These are phyloP conservation scores for Cicer arietinum DNA, from an alignment of 306 rosid genomes.

Conservation along the genomic window DNA sequence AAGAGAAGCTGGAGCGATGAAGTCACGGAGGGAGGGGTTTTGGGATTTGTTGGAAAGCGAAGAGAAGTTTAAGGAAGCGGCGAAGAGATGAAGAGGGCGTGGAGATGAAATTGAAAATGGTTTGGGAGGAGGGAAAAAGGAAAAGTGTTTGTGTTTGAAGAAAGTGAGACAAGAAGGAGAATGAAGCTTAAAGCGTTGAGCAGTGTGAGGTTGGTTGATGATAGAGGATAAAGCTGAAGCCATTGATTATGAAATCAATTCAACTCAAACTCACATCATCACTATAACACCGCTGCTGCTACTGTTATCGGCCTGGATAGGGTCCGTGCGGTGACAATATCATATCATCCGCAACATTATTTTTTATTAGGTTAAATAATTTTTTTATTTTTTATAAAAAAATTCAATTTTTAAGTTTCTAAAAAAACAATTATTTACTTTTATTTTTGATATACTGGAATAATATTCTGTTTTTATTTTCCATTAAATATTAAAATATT, in stretches of 20 bases:
- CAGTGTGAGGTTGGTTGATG: constrained; percentile 59
- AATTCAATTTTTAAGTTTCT: too few species aligned
- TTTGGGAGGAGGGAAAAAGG: constrained; percentile 35
- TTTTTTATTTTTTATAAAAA: too few species aligned
- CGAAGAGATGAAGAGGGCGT: constrained; percentile 38
- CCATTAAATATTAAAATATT: too few species aligned
- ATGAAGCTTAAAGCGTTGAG: constrained; percentile 56
- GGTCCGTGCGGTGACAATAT: constrained; percentile 40
- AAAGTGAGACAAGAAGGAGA: constrained; percentile 45
- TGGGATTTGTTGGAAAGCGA: constrained; percentile 41
- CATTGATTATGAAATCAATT: constrained; percentile 28
- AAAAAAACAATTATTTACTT: too few species aligned
- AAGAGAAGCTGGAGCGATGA: constrained; percentile 62
- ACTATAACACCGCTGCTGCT: not conserved
- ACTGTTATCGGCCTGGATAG: constrained; percentile 38
- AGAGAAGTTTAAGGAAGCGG: constrained; percentile 52
- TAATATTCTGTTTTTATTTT: not conserved
- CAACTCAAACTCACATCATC: constrained; percentile 14
- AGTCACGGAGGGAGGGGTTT: constrained; percentile 53
- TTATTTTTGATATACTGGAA: too few species aligned
- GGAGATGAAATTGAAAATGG: constrained; percentile 25
- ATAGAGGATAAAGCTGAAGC: constrained; percentile 69
- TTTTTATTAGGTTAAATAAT: too few species aligned
- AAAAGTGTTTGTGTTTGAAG: constrained; percentile 35
- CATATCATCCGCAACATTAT: not conserved